Conservation (phyloP, 73 alveolate species). For the Paramecium bursaria region DNA sequence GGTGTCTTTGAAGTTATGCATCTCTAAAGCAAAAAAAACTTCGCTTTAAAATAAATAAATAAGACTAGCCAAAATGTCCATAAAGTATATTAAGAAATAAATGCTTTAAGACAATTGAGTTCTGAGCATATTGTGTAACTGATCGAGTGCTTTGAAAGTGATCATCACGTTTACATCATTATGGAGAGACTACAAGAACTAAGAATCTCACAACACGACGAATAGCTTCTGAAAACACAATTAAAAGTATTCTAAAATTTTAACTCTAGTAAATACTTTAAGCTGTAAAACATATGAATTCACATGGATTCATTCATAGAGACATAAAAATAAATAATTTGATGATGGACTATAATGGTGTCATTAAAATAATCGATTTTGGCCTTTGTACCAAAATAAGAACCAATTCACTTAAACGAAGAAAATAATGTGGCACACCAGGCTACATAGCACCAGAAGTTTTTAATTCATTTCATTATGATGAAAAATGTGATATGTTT, state of each 20-base stretch:
- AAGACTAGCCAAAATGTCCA: too few relatives aligned
- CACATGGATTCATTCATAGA: slow-evolving; percentile 43
- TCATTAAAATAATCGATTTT: slow-evolving; percentile 67
- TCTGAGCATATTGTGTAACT: too few relatives aligned
- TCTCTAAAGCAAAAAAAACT: too few relatives aligned
- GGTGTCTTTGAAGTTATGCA: too few relatives aligned
- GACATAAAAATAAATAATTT: slow-evolving; percentile 59
- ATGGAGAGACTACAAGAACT: too few relatives aligned
- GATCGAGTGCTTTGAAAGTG: too few relatives aligned
- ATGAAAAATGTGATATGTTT: slow-evolving; percentile 53
- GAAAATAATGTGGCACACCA: slow-evolving; percentile 78
- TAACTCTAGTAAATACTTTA: slow-evolving; percentile 18
- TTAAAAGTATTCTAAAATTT: slow-evolving; percentile 3
- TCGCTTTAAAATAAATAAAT: too few relatives aligned
- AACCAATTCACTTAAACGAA: slow-evolving; percentile 5
- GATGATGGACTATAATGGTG: slow-evolving; percentile 47
- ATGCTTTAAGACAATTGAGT: too few relatives aligned
- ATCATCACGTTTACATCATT: too few relatives aligned
- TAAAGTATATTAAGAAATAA: too few relatives aligned
- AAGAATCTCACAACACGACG: too few relatives aligned
- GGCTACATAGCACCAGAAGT: slow-evolving; percentile 84
- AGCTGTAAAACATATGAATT: slow-evolving; percentile 22
- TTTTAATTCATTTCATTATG: slow-evolving; percentile 16
- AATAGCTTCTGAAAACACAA: too few relatives aligned
- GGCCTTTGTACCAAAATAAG: slow-evolving; percentile 42